These are phyloP conservation scores for Chamaecyparis obtusa DNA, from an alignment of 75 land plant genomes.

Conservation along the genomic window DNA sequence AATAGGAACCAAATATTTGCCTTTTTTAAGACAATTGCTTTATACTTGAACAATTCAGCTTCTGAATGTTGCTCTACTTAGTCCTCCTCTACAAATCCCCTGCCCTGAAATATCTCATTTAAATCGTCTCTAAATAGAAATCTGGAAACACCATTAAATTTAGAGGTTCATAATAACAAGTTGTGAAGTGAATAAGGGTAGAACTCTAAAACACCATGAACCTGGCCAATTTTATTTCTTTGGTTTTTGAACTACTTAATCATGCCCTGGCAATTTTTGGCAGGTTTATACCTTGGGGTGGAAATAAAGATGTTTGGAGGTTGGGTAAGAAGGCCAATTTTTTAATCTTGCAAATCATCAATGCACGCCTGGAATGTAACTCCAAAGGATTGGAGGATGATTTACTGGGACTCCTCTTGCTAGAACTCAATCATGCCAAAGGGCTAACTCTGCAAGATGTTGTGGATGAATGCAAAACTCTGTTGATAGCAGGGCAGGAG, in stretches of 20 bases:
- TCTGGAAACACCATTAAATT: too few species aligned
- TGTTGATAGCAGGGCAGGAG: slow-evolving; percentile 69
- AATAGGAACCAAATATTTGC: too few species aligned
- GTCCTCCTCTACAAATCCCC: too few species aligned
- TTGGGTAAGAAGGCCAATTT: slow-evolving; percentile 30
- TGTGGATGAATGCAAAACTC: slow-evolving; percentile 55
- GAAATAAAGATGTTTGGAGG: slow-evolving; percentile 26
- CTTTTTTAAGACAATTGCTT: too few species aligned
- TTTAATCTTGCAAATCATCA: slow-evolving; percentile 24
- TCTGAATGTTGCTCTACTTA: too few species aligned
- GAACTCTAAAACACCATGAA: not conserved
- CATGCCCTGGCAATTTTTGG: not conserved
- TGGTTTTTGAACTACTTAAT: not conserved
- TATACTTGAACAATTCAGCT: too few species aligned
- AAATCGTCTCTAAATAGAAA: too few species aligned
- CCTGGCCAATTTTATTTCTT: not conserved
- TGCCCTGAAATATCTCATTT: too few species aligned
- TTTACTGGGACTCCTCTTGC: slow-evolving; percentile 22
- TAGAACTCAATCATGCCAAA: not conserved
- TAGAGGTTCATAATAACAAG: not conserved
- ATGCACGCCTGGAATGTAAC: slow-evolving; percentile 9
- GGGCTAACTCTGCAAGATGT: slow-evolving; percentile 11
- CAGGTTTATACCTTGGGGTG: not conserved
- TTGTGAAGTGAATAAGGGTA: not conserved
- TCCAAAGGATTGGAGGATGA: slow-evolving; percentile 17